A percentile compares a stretch with the other conserved stretches of the same genome.
phyloP scores from a whole-genome alignment of 805 yeast genomes.

The Lipomyces starkeyi region DNA sequence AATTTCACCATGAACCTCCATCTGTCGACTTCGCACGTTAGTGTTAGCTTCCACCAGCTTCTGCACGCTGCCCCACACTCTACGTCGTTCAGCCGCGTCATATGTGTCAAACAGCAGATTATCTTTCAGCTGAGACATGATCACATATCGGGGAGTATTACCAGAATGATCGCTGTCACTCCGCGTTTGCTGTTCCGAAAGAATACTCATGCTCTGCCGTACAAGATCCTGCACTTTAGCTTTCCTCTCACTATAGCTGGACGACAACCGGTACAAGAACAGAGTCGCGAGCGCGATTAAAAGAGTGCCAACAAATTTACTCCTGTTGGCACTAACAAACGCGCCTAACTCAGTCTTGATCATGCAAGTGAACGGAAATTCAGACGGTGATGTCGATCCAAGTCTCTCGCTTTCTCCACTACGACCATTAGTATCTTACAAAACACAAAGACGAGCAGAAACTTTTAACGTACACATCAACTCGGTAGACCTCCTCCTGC shows the following conservation, averaged over 20 bases:
- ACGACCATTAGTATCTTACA: neutral
- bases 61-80: constrained; percentile 37
- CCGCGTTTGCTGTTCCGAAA: constrained; percentile 35
- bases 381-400: constrained; percentile 25
- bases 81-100: constrained; percentile 40
- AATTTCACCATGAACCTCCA: constrained; percentile 72
- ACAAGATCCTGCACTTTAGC: constrained; percentile 26
- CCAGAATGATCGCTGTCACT: constrained; percentile 46
- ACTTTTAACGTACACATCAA: constrained; percentile 3
- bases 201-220: constrained; percentile 40
- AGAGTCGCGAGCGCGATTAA: neutral
- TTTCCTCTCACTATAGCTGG: constrained; percentile 6
- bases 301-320: constrained; percentile 4
- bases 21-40: constrained; percentile 40
- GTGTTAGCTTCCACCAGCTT: constrained; percentile 37
- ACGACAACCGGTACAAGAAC: neutral
- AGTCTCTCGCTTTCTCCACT: constrained; percentile 6
- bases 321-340: constrained; percentile 14
- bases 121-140: constrained; percentile 64
- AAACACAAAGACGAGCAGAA: neutral
- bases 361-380: constrained; percentile 28
- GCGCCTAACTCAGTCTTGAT: constrained; percentile 9
- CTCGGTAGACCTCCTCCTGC: constrained; percentile 26
- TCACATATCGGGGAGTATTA: constrained; percentile 57
- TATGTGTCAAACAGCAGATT: constrained; percentile 54